phyloP scores from a whole-genome alignment of 108 stramenopile genomes.

The Aurantiochytrium sp. region DNA sequence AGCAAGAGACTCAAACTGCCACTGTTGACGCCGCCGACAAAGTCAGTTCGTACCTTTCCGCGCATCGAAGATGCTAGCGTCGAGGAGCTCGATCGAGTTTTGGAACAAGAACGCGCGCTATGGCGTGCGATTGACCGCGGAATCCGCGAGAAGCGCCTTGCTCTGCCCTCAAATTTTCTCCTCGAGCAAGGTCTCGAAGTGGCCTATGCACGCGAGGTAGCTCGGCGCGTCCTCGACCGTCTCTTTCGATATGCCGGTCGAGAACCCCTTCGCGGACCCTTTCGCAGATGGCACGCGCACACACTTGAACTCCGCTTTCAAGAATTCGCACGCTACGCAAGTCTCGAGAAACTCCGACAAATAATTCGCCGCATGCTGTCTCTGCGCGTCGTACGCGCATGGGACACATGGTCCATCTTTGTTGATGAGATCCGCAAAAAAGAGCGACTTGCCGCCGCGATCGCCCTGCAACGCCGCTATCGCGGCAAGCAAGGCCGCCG shows the following conservation, averaged over 20 bases:
- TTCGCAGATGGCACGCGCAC: background rate
- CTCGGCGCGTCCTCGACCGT: background rate
- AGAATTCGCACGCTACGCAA: background rate
- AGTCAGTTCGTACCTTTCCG: background rate
- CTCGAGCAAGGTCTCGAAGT: constrained; percentile 1
- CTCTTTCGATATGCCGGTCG: background rate
- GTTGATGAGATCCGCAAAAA: background rate
- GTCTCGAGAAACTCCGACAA: background rate
- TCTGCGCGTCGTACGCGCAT: background rate
- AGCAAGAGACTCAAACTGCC: background rate
- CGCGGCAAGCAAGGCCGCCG: background rate
- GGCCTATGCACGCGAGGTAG: background rate
- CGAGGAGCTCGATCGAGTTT: background rate
- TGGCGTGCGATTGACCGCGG: background rate
- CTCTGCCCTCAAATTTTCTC: background rate
- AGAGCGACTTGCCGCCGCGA: background rate
- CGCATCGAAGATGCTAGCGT: background rate
- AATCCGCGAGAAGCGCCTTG: background rate
- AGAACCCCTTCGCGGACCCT: background rate
- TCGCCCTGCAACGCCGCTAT: background rate
- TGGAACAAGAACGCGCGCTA: background rate
- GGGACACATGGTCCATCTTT: background rate
- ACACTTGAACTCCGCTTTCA: background rate
- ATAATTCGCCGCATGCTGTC: background rate
- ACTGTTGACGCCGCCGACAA: background rate